Conservation (phyloP, 164 flowering plant species). For the Kalanchoe fedtschenkoi region DNA sequence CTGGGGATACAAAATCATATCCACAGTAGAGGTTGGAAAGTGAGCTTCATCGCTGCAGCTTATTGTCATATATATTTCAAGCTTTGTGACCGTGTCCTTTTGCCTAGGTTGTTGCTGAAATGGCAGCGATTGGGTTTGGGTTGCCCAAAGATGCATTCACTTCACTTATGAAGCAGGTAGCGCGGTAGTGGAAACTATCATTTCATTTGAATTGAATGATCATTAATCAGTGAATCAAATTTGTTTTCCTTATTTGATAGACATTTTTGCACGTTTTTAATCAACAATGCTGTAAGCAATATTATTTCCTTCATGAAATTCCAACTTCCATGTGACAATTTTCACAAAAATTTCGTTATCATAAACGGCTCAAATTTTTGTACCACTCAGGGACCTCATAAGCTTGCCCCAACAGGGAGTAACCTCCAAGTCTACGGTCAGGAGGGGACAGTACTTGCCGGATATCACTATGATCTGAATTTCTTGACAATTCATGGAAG, state of each 20-base stretch:
- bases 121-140: conserved; percentile 96
- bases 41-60: neutral
- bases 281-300: too few species aligned
- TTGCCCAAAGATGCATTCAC: conserved; percentile 86
- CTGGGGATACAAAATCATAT: conserved; percentile 86
- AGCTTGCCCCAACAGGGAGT: conserved; percentile 98
- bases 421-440: conserved; percentile 62
- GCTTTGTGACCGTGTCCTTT: neutral
- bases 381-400: conserved; percentile 76
- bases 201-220: conserved; percentile 9
- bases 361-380: neutral
- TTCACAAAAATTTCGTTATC: neutral
- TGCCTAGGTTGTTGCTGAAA: conserved; percentile 83
- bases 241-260: neutral
- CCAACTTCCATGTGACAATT: neutral
- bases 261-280: neutral
- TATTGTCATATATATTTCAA: neutral
- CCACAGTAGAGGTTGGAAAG: conserved; percentile 61
- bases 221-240: neutral
- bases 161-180: conserved; percentile 77
- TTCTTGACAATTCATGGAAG: conserved; percentile 93
- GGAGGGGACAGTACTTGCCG: conserved; percentile 86
- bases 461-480: conserved; percentile 95
- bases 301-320: neutral
- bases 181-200: neutral